Base-by-base conservation (phyloP, 371 early-diverging fungal species). In the Catenaria anguillulae region DNA sequence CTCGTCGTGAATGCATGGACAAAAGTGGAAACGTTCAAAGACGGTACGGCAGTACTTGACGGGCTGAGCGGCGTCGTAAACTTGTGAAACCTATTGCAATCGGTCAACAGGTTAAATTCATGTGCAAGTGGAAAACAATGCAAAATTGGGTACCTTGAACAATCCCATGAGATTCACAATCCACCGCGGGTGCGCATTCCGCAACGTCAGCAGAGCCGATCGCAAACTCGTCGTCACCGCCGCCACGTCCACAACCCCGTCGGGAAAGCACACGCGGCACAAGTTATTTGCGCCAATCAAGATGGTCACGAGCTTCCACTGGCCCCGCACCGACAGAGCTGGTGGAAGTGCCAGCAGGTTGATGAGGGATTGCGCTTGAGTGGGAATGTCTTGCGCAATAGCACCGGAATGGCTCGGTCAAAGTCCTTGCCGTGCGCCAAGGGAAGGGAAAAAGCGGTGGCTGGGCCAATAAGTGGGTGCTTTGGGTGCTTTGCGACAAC, bases 261-360 rank as follows among this genome's bases (percentile, higher is more conserved):
- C 43, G 24, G 33, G 35, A 1, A 58, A n/a, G 31, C 58, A 58
- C 1, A 29, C 33, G 0, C 58, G 36, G 42, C 58, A 58, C 8
- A 58, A 0, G 35, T 58, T 58, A 31, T 58, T 58, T 24, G 58
- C 58, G 13, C 58, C 58, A 58, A 58, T 58, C 58, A 58, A 24
- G 24, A 58, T 36, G 15, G 58, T 58, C 17, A 58, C 43, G 13
- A 58, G 24, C 10, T 58, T 58, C 58, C 58, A 58, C 29, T 36
- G 19, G 17, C 13, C 3, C 15, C 31, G 24, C 8, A 13, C 36
- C 12, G 31, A 4, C 58, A 26, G 13, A 19, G 31, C 31, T 2
- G 36, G 58, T 24, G 58, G 58, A 4, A 58, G 24, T 0, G 36
- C 6, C 29, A 58, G 58, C 4, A 58, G 58, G 19, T 19, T 19